Base-by-base conservation (phyloP, 2,329 filamentous ascomycete genomes). In the Dactylellina parvicollis region DNA sequence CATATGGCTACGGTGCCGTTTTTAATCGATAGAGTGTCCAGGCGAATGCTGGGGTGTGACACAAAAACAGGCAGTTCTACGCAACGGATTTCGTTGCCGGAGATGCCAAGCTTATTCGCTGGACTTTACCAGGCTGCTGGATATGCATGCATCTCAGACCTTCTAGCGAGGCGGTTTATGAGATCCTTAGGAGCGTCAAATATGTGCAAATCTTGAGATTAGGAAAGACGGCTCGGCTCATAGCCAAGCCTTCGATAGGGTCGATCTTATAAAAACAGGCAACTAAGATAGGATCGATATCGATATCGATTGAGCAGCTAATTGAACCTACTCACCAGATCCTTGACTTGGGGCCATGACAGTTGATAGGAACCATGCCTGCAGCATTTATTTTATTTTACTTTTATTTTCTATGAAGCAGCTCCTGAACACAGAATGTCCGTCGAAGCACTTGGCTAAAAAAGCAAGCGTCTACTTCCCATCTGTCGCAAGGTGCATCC, bases 11-110 rank as follows among this genome's bases (percentile, higher is more conserved):
- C 30, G 12, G 30, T 32, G 30, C 34, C 12, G 12, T n/a, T n/a
- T n/a, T n/a, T n/a, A n/a, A 64, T 64, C 59, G 59, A 64, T 64
- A 65, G 38, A 65, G 34, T 22, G 24, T 28, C 47, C n/a, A 55
- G 38, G n/a, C n/a, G 12, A n/a, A 38, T 26, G 49, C 3, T 26
- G n/a, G 22, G 12, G n/a, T n/a, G n/a, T n/a, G n/a, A 20, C 38
- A 14, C 28, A 24, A 1, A 36, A 65, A 44, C n/a, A 9, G 60
- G 60, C 9, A 65, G 38, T 32, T 56, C 47, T 10, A 65, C 7
- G 28, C 60, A 30, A 38, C 54, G 26, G 60, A 52, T 12, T 18
- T 14, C 7, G 4, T 20, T 65, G 16, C 60, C 60, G 49, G 22
- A 38, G 2, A 3, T 36, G 18, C 40, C 38, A 47, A 34, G 36